Evolutionary conservation across 768 basidiomycete species (phyloP).

Genomic region (Trametes sanguinea): DNA sequence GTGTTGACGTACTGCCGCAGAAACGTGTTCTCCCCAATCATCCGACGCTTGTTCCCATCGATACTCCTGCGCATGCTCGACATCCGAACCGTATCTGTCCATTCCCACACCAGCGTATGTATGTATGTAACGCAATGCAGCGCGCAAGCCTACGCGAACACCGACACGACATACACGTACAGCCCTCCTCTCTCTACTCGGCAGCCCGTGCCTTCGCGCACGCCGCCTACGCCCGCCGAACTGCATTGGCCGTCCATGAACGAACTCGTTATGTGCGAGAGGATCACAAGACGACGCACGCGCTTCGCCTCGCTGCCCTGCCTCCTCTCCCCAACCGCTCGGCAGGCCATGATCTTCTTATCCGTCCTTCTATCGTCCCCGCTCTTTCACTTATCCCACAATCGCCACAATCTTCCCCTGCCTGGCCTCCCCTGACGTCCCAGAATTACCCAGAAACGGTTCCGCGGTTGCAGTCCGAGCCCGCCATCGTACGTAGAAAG

Average conservation of each 20-base stretch:
- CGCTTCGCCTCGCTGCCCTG: slow-evolving; percentile 2
- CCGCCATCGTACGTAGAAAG: neutral
- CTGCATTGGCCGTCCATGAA: neutral
- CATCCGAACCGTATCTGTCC: no score
- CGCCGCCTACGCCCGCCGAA: neutral
- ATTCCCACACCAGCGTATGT: no score
- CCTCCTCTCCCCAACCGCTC: slow-evolving; percentile 8
- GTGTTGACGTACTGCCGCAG: slow-evolving; percentile 15
- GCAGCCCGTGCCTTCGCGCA: neutral
- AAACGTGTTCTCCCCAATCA: slow-evolving; percentile 14
- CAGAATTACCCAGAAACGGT: neutral
- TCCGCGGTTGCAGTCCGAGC: neutral
- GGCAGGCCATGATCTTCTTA: slow-evolving; percentile 14
- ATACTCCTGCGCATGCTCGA: neutral
- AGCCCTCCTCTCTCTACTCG: neutral
- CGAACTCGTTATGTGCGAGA: neutral
- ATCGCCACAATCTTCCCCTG: neutral
- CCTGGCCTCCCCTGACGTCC: no score
- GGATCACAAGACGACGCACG: slow-evolving; percentile 9
- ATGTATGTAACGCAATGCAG: no score
- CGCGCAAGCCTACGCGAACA: no score
- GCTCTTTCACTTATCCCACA: slow-evolving; percentile 10
- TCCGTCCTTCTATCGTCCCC: slow-evolving; percentile 17
- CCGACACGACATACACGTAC: neutral
- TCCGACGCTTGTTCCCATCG: slow-evolving; percentile 16